Base-by-base conservation (phyloP, 768 basidiomycete species). In the Chalciporus piperatus region DNA sequence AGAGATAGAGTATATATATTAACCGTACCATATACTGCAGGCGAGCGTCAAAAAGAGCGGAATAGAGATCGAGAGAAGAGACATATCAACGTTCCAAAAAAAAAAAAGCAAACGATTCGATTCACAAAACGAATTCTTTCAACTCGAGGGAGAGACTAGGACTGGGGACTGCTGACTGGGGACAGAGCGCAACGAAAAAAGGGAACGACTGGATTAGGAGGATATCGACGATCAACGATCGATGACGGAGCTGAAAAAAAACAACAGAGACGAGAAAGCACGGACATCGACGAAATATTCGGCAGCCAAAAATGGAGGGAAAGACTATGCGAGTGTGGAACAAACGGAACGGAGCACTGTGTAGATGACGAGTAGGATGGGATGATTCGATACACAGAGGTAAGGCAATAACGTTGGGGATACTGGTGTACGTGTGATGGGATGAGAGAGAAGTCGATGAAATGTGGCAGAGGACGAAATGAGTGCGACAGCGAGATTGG, bases 331-430 rank as follows among this genome's bases (percentile, higher is more conserved):
- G 14, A 37, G 35, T 10, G 35, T 8, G 35, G 39, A 60, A 47
- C 14, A 30, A 60, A 56, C 44, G 45, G 52, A 65, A 56, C 44
- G 42, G 52, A 65, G 61, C 64, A 61, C 56, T 64, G 56, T 47
- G 44, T 25, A 42, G 50, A 49, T 32, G 45, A 48, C 51, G 39
- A 33, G 45, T 54, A 52, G 50, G 49, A 10, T 60, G 52, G 42
- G 40, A n/a, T 60, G 58, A 49, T 52, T 58, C 45, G 64, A 61
- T 64, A 64, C 59, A 64, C 48, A 54, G 54, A 46, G 51, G 58
- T 55, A 61, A 46, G 56, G 50, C 41, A 63, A 64, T 64, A 66
- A 64, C 51, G 56, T 60, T 49, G 58, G 22, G 41, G 50, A 66
- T 64, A 64, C 46, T 60, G 54, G 63, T 63, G 46, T 66, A 61